Conservation (phyloP, 495 filamentous ascomycete genomes). For the Patellaria atrata region DNA sequence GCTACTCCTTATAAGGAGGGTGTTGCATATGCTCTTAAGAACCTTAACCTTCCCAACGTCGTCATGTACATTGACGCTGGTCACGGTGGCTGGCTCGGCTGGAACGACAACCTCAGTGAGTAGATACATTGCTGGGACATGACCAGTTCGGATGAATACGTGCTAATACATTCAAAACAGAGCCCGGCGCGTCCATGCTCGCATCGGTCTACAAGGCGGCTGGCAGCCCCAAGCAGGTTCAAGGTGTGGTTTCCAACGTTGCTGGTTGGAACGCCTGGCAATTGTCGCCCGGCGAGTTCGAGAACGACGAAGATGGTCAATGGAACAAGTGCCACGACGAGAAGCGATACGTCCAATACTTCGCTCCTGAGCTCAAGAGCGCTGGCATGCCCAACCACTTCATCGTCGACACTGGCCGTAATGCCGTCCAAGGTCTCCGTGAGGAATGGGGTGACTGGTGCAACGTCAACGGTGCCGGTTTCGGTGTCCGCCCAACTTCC, state of each 20-base stretch:
- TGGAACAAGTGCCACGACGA: slow-evolving; percentile 40
- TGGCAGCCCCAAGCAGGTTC: slow-evolving; percentile 47
- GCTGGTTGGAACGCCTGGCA: slow-evolving; percentile 62
- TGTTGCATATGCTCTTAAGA: slow-evolving; percentile 55
- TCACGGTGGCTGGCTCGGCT: slow-evolving; percentile 72
- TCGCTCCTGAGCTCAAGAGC: slow-evolving; percentile 43
- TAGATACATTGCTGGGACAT: neutral
- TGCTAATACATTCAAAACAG: no score
- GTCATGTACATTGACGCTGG: slow-evolving; percentile 75
- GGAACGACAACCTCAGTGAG: slow-evolving; percentile 53
- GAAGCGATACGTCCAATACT: slow-evolving; percentile 52
- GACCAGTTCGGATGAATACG: neutral
- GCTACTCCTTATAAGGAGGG: slow-evolving; percentile 51
- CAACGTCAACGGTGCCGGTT: slow-evolving; percentile 62
- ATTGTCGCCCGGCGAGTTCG: slow-evolving; percentile 19
- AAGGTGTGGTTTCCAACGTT: slow-evolving; percentile 65
- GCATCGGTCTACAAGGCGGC: slow-evolving; percentile 52
- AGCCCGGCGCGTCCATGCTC: slow-evolving; percentile 54
- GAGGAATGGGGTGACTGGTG: slow-evolving; percentile 70
- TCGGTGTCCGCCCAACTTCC: slow-evolving; percentile 53
- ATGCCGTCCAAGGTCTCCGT: slow-evolving; percentile 47
- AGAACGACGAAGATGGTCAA: slow-evolving; percentile 16
- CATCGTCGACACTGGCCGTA: slow-evolving; percentile 55
- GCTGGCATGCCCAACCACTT: slow-evolving; percentile 59
- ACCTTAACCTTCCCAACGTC: slow-evolving; percentile 63